These are phyloP conservation scores for Salix arbutifolia DNA, from an alignment of 345 rosid genomes.

Conservation along the genomic window DNA sequence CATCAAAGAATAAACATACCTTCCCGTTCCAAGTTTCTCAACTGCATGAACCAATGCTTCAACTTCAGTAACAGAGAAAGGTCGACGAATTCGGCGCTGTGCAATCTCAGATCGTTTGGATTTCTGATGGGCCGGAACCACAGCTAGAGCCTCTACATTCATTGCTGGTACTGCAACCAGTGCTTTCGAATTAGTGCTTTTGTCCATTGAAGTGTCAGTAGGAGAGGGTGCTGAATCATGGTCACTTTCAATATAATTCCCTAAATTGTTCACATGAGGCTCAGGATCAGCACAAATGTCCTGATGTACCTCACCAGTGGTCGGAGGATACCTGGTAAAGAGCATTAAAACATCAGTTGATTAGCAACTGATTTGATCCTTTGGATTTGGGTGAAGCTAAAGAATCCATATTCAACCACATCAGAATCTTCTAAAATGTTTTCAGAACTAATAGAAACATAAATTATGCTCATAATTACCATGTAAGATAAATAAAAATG, in stretches of 20 bases:
- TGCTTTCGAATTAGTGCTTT: slow-evolving; percentile 58
- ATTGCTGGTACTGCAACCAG: slow-evolving; percentile 59
- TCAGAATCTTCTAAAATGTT: not conserved
- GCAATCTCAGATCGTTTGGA: slow-evolving; percentile 68
- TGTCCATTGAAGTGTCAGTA: slow-evolving; percentile 37
- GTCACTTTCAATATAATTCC: slow-evolving; percentile 66
- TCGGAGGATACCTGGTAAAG: slow-evolving; percentile 44
- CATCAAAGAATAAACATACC: slow-evolving; percentile 37
- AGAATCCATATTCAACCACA: not conserved
- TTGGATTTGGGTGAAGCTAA: not conserved
- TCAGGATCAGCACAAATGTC: slow-evolving; percentile 35
- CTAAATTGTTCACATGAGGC: slow-evolving; percentile 33
- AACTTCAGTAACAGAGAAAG: slow-evolving; percentile 96
- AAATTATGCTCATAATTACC: not conserved
- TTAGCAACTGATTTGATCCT: not conserved
- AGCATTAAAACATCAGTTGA: slow-evolving; percentile 10
- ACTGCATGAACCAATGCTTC: slow-evolving; percentile 97
- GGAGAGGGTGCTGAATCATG: slow-evolving; percentile 79
- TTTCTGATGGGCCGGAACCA: slow-evolving; percentile 64
- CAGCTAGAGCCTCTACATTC: slow-evolving; percentile 50
- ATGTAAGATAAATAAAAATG: not conserved
- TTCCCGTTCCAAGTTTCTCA: slow-evolving; percentile 97
- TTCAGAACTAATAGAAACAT: not conserved
- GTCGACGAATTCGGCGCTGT: slow-evolving; percentile 96
- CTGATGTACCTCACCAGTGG: slow-evolving; percentile 22